Evolutionary conservation across 768 basidiomycete species (phyloP), one percentile per base, ranked within the genome.

Genomic region (Clitopilus hobsonii): DNA sequence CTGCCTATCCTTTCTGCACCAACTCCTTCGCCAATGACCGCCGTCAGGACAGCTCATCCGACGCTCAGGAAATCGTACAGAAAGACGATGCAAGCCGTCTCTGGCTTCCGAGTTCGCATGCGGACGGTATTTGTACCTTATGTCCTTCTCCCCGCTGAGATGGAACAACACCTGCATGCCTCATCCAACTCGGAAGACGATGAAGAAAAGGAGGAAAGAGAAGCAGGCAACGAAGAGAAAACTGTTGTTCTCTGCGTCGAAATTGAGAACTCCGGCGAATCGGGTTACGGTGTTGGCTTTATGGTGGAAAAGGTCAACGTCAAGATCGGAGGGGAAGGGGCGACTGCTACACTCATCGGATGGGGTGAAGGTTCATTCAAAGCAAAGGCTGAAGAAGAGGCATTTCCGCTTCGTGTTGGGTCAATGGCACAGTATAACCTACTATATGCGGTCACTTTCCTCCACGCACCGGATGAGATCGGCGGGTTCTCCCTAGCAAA

Each of bases 211-310:
- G 80, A 82, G 54, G 65, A 75, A 53, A 75, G 84, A 57, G 88
- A 88, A 36, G 87, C 89, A 8, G 81, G 79, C 0, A 85, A 83
- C 58, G 89, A 88, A 51, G 92, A 95, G 67, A 79, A 86, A 48
- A 91, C 91, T 0, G 85, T 95, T 22, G 85, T 95, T 5, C 81
- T 97, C n/a, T 94, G 89, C 56, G 85, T 97, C 4, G 94, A 97
- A 62, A 76, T 97, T 41, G 92, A 94, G 69, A 93, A 94, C 62
- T 80, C 86, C 1, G 84, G 86, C 13, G 87, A 88, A 16, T 76
- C 81, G 2, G 80, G 79, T 3, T 65, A 76, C 26, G 71, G 74
- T 5, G 78, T 86, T 48, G 85, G 85, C 0, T 95, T 94, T 64
- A 74, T 83, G 53, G 81, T 97, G 1, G 88, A 93, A 63, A 80